phyloP scores from a whole-genome alignment of 257 asterid genomes.

The Nicotiana knightiana region DNA sequence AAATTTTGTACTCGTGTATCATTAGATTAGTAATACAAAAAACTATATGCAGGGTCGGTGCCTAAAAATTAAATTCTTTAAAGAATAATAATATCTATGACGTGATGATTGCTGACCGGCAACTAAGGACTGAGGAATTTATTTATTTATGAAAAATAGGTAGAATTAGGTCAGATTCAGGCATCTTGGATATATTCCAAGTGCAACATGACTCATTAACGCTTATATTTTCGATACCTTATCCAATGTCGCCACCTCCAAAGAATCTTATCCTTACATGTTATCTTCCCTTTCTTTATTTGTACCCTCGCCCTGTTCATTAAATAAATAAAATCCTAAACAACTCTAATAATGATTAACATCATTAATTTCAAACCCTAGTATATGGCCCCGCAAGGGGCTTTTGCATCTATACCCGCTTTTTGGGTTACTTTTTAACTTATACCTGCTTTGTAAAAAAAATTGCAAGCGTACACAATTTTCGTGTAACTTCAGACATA shows the following conservation, averaged over 20 bases:
- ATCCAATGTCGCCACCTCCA: constrained; percentile 1
- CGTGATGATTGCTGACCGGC: too few species aligned
- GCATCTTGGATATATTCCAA: constrained; percentile 1
- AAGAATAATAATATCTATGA: too few species aligned
- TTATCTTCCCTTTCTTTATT: not conserved
- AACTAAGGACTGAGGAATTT: not conserved
- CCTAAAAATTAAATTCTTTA: too few species aligned
- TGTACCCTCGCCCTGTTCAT: not conserved
- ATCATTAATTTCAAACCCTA: not conserved
- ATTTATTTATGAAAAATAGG: not conserved
- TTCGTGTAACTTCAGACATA: too few species aligned
- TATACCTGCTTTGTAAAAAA: too few species aligned
- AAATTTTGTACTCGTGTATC: too few species aligned
- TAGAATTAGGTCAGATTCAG: not conserved
- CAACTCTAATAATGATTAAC: not conserved
- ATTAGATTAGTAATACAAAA: too few species aligned
- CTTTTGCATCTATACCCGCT: too few species aligned
- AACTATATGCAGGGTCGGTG: too few species aligned
- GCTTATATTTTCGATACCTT: not conserved
- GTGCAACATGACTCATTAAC: constrained; percentile 14
- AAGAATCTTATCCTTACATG: constrained; percentile 3
- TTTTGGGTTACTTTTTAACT: too few species aligned
- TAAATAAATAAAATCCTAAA: not conserved
- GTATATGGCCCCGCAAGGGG: not conserved
- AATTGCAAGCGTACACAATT: too few species aligned